Percentiles rank a stretch among this genome's conserved stretches.
Evolutionary conservation across 805 yeast species (phyloP).

Genomic region (Saturnispora diversa): DNA sequence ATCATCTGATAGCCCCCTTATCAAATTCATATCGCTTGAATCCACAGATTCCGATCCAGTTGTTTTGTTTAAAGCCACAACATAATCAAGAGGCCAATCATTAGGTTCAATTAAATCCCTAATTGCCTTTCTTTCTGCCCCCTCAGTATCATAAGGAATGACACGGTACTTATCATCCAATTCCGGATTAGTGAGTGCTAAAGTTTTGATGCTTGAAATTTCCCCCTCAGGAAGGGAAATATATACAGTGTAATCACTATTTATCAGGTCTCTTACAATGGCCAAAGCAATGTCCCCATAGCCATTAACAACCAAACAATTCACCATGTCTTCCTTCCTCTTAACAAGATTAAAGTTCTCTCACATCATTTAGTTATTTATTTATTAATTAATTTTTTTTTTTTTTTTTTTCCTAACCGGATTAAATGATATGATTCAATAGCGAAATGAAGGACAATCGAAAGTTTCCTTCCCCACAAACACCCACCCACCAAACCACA

Average conservation of each 20-base stretch:
- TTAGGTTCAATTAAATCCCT: not conserved
- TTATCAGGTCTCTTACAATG: not conserved
- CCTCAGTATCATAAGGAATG: not conserved
- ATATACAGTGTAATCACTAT: slow-evolving; percentile 2
- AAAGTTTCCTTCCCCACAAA: not conserved
- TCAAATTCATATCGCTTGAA: slow-evolving; percentile 11
- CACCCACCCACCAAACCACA: not conserved
- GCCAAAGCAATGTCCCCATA: not conserved
- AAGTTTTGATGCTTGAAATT: not conserved
- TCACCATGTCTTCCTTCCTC: not conserved
- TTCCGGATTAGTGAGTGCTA: slow-evolving; percentile 12
- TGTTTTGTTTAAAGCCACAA: slow-evolving; percentile 10
- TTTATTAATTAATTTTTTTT: no score
- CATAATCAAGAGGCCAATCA: not conserved
- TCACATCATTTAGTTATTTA: no score
- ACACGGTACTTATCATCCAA: not conserved
- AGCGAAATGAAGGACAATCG: no score
- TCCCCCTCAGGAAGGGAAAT: not conserved
- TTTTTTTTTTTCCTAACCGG: no score
- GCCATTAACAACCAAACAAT: slow-evolving; percentile 1
- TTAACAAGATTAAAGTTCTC: no score
- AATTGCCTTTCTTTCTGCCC: not conserved
- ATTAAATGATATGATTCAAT: no score
- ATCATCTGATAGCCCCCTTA: not conserved
- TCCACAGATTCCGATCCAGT: slow-evolving; percentile 2